These are phyloP conservation scores for Podila epicladia DNA, from an alignment of 192 early-diverging fungal genomes.

Conservation along the genomic window DNA sequence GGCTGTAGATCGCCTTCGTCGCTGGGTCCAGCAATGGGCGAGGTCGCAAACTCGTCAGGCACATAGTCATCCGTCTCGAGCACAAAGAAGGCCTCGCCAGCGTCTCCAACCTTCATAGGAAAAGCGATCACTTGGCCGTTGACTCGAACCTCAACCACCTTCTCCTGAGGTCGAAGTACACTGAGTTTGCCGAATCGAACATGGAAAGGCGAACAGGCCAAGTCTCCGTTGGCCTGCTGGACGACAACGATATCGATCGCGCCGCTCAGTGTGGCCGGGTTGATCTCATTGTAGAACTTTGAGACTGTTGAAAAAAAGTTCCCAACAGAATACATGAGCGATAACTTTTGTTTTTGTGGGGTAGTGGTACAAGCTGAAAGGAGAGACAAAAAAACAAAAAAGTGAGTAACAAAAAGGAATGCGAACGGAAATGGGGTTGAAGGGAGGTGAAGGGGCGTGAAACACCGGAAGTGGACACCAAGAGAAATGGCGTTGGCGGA, in stretches of 20 bases:
- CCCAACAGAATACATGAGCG: conserved; percentile 54
- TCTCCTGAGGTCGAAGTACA: conserved; percentile 90
- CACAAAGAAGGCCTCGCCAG: conserved; percentile 98
- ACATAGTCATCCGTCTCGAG: conserved; percentile 91
- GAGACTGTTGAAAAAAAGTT: conserved; percentile 79
- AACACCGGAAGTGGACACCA: neutral
- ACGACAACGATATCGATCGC: conserved; percentile 99
- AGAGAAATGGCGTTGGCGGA: too few relatives aligned
- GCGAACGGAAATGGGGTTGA: neutral
- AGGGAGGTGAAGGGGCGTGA: neutral
- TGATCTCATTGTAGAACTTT: conserved; percentile 95
- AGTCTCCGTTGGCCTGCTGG: conserved; percentile 80
- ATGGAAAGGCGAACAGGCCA: conserved; percentile 96
- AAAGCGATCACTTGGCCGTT: conserved; percentile 81
- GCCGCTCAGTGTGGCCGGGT: conserved; percentile 96
- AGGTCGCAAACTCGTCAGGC: conserved; percentile 93
- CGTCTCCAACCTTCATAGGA: conserved; percentile 97
- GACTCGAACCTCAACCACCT: conserved; percentile 87
- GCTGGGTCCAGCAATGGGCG: conserved; percentile 79
- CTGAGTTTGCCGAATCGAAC: conserved; percentile 98
- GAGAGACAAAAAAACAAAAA: neutral
- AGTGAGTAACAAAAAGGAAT: neutral
- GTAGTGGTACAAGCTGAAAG: neutral
- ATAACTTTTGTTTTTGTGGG: neutral
- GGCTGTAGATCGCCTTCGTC: conserved; percentile 35